Evolutionary conservation across 2,329 filamentous ascomycete species (phyloP).

Genomic region (Neofusicoccum cordaticola): DNA sequence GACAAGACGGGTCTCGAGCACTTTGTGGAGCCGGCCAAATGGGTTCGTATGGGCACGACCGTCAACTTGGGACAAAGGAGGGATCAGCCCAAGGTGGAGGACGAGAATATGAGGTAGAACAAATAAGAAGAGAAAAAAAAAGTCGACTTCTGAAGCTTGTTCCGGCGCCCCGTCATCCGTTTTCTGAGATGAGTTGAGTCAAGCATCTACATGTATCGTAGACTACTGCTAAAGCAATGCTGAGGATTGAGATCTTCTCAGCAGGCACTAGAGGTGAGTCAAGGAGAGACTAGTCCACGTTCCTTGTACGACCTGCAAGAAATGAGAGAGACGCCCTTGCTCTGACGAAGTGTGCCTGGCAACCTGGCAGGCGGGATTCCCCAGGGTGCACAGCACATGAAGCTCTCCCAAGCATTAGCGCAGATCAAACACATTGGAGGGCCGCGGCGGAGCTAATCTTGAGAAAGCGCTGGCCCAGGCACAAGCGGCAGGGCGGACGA

Average conservation of each 20-base stretch:
- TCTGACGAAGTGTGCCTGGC: not conserved
- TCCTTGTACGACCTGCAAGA: not conserved
- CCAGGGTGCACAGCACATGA: too few relatives aligned
- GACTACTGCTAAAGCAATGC: too few relatives aligned
- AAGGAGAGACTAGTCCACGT: not conserved
- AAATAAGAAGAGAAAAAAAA: not conserved
- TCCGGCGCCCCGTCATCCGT: not conserved
- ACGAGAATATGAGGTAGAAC: not conserved
- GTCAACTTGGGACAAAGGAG: not conserved
- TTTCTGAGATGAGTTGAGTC: too few relatives aligned
- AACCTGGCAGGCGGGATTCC: too few relatives aligned
- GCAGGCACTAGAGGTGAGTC: not conserved
- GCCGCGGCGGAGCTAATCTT: too few relatives aligned
- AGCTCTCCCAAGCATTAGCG: too few relatives aligned
- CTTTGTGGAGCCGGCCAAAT: slow-evolving; percentile 23
- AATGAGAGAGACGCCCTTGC: not conserved
- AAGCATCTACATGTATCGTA: too few relatives aligned
- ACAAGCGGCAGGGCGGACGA: not conserved
- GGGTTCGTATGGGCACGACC: not conserved
- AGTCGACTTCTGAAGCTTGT: not conserved
- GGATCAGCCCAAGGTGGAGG: not conserved
- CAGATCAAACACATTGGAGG: too few relatives aligned
- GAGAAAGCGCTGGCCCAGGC: not conserved
- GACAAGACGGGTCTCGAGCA: slow-evolving; percentile 40
- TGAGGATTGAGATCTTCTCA: not conserved